A percentile compares a stretch with the other conserved stretches of the same genome.
These are phyloP conservation scores for Camellia japonica DNA, from an alignment of 148 eudicot species.

Conservation along the genomic window DNA sequence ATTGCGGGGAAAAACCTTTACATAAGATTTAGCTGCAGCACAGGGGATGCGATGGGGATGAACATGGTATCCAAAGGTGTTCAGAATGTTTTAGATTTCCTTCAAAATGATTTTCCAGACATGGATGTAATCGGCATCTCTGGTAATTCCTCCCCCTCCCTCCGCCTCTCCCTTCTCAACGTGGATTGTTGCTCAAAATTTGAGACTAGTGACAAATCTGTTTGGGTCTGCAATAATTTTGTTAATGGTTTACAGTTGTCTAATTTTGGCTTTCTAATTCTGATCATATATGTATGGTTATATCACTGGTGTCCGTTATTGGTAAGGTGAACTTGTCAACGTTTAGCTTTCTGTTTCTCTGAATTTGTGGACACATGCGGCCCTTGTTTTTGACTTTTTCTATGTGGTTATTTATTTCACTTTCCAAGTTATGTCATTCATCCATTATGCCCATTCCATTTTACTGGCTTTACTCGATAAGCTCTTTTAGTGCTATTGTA, in stretches of 20 bases:
- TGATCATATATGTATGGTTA: background rate
- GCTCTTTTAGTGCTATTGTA: background rate
- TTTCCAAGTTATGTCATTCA: background rate
- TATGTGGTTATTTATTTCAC: background rate
- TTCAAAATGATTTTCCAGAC: constrained; percentile 37
- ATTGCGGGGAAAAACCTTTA: constrained; percentile 41
- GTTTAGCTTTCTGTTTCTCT: background rate
- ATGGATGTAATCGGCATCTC: constrained; percentile 47
- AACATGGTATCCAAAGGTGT: constrained; percentile 51
- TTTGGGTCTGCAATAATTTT: background rate
- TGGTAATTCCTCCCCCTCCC: constrained; percentile 17
- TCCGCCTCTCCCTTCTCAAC: background rate
- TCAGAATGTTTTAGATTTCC: constrained; percentile 39
- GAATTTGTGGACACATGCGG: background rate
- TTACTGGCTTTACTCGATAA: background rate
- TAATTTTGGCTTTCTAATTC: background rate
- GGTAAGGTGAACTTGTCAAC: too few species aligned
- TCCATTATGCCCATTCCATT: background rate
- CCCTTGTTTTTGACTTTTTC: background rate
- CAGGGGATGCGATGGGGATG: constrained; percentile 51
- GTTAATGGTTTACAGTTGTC: background rate
- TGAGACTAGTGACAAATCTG: background rate
- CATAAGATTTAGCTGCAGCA: constrained; percentile 32
- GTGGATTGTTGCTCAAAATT: background rate
- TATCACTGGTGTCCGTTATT: background rate